These are phyloP conservation scores for Globisporangium takayamanum DNA, from an alignment of 352 stramenopile species.

Conservation along the genomic window DNA sequence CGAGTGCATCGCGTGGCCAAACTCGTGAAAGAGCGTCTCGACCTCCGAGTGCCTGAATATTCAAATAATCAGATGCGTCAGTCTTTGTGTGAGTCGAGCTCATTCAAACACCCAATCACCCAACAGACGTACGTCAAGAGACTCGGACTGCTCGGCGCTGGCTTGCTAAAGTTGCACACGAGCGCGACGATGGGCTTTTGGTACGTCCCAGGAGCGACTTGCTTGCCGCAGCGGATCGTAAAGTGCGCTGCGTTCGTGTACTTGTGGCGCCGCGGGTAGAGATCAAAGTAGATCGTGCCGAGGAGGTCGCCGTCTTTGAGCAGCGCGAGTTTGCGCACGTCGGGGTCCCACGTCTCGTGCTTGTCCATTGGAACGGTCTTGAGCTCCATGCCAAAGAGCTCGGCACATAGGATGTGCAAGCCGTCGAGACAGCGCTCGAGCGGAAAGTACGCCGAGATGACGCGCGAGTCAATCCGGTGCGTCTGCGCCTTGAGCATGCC, in stretches of 20 bases:
- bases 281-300: conserved; percentile 93
- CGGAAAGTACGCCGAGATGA: conserved; percentile 87
- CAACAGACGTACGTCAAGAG: conserved; percentile 44
- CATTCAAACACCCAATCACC: no score
- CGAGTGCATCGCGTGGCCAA: conserved; percentile 96
- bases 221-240: conserved; percentile 93
- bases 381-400: conserved; percentile 90
- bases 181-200: conserved; percentile 95
- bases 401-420: conserved; percentile 80
- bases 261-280: conserved; percentile 88
- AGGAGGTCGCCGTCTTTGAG: conserved; percentile 50
- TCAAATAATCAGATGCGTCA: conserved; percentile 18
- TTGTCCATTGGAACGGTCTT: conserved; percentile 64
- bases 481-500: conserved; percentile 73
- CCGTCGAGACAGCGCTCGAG: conserved; percentile 89
- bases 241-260: conserved; percentile 92
- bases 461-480: conserved; percentile 69
- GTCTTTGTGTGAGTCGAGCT: no score
- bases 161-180: conserved; percentile 87
- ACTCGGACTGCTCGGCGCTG: conserved; percentile 55
- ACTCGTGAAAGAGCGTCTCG: conserved; percentile 95
- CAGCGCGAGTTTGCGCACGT: conserved; percentile 89
- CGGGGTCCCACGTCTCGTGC: conserved; percentile 86
- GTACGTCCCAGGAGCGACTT: conserved; percentile 47
- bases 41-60: conserved; percentile 88